Conservation (phyloP, 495 filamentous ascomycete species). For the Neurospora sp. region DNA sequence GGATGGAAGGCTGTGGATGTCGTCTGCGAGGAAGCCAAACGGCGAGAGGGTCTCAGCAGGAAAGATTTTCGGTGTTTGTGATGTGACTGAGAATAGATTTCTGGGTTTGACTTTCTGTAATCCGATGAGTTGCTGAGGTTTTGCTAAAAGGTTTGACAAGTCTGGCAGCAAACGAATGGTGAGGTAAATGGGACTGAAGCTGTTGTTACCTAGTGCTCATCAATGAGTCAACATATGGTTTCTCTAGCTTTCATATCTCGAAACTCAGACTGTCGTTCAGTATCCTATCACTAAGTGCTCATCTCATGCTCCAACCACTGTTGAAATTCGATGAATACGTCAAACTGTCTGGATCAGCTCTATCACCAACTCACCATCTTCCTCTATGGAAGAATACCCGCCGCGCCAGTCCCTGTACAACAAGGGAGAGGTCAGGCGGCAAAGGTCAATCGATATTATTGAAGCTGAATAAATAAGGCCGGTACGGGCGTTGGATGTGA, state of each 20-base stretch:
- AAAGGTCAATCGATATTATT: rapidly evolving
- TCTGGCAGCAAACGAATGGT: background rate
- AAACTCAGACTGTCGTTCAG: rapidly evolving
- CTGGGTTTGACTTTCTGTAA: background rate
- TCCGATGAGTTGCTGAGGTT: background rate
- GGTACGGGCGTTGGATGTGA: rapidly evolving
- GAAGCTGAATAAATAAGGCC: background rate
- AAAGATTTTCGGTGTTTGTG: background rate
- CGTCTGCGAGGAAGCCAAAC: background rate
- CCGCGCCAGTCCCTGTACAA: rapidly evolving
- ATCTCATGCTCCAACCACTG: background rate
- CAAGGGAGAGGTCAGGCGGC: background rate
- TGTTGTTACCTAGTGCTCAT: background rate
- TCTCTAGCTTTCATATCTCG: background rate
- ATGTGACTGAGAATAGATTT: background rate
- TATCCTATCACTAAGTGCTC: background rate
- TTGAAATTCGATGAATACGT: rapidly evolving
- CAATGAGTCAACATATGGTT: background rate
- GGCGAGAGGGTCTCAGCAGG: background rate
- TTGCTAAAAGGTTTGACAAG: background rate
- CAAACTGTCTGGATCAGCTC: rapidly evolving
- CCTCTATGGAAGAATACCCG: too few relatives aligned
- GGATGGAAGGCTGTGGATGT: background rate
- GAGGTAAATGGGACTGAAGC: background rate
- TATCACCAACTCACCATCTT: too few relatives aligned